A percentile compares a stretch with the other conserved stretches of the same genome.
phyloP scores from a whole-genome alignment of 495 filamentous ascomycete genomes.

The Friedmanniomyces simplex region DNA sequence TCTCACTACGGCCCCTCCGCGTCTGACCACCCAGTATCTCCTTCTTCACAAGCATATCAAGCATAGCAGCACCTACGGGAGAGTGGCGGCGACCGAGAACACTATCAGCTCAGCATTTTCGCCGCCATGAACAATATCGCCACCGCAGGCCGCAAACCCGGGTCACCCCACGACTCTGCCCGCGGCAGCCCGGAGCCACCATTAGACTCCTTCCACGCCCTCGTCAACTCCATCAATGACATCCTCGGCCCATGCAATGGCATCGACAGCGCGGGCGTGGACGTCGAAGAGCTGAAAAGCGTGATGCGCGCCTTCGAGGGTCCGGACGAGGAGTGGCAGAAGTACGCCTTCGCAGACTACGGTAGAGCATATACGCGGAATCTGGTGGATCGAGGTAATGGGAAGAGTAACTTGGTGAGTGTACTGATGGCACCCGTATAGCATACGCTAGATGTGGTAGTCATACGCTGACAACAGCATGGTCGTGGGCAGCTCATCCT shows the following conservation, averaged over 20 bases:
- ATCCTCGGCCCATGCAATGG: slow-evolving; percentile 69
- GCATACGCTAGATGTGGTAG: neutral
- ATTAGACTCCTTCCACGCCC: slow-evolving; percentile 46
- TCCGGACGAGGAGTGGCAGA: slow-evolving; percentile 55
- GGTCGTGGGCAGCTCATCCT: slow-evolving; percentile 53
- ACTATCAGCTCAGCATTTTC: neutral
- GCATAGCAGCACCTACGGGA: too few species aligned
- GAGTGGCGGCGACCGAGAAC: neutral
- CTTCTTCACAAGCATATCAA: too few species aligned
- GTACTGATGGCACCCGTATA: neutral
- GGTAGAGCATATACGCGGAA: slow-evolving; percentile 72
- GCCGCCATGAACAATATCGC: neutral
- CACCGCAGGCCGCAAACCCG: neutral
- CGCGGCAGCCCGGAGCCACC: neutral
- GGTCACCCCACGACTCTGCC: slow-evolving; percentile 10
- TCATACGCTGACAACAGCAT: neutral
- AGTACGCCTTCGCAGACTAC: slow-evolving; percentile 56
- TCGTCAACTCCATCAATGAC: slow-evolving; percentile 60
- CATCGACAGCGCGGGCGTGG: slow-evolving; percentile 66
- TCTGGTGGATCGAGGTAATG: slow-evolving; percentile 81
- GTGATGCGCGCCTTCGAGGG: slow-evolving; percentile 66
- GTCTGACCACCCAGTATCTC: too few species aligned
- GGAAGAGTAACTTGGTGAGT: slow-evolving; percentile 76
- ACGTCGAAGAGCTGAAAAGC: slow-evolving; percentile 53
- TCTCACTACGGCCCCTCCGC: too few species aligned